phyloP scores from a whole-genome alignment of 495 filamentous ascomycete species.

The Melanomma pulvis-pyrius region DNA sequence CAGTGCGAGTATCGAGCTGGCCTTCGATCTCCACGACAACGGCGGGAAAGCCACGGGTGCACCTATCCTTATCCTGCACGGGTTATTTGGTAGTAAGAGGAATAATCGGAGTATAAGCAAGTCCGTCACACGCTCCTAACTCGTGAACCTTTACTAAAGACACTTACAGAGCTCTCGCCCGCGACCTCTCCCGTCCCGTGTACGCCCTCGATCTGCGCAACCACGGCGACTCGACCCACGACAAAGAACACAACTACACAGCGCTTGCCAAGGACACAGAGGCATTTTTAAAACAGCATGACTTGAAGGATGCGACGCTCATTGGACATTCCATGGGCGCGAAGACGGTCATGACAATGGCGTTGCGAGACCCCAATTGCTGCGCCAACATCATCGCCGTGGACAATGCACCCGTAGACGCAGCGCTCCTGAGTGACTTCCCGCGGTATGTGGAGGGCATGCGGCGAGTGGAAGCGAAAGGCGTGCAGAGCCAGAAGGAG shows the following conservation, averaged over 20 bases:
- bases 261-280: constrained; percentile 86
- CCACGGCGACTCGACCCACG: constrained; percentile 87
- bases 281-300: constrained; percentile 75
- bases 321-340: constrained; percentile 99
- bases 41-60: constrained; percentile 45
- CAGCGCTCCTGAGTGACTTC: constrained; percentile 71
- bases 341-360: constrained; percentile 89
- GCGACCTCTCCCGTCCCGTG: constrained; percentile 77
- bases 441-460: constrained; percentile 82
- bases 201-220: constrained; percentile 92
- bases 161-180: constrained; percentile 70
- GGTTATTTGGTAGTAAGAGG: constrained; percentile 93
- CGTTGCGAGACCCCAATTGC: constrained; percentile 66
- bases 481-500: constrained; percentile 68
- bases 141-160: not conserved
- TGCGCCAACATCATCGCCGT: constrained; percentile 76
- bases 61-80: constrained; percentile 89
- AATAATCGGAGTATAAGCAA: constrained; percentile 96
- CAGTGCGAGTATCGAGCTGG: constrained; percentile 16
- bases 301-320: constrained; percentile 68
- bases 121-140: constrained; percentile 51
- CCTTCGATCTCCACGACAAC: constrained; percentile 34
- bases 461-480: constrained; percentile 72
- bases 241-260: constrained; percentile 75
- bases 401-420: constrained; percentile 91